A percentile compares a stretch with the other conserved stretches of the same genome.
phyloP scores from a whole-genome alignment of 192 early-diverging fungal genomes.

The Coemansia sp. region DNA sequence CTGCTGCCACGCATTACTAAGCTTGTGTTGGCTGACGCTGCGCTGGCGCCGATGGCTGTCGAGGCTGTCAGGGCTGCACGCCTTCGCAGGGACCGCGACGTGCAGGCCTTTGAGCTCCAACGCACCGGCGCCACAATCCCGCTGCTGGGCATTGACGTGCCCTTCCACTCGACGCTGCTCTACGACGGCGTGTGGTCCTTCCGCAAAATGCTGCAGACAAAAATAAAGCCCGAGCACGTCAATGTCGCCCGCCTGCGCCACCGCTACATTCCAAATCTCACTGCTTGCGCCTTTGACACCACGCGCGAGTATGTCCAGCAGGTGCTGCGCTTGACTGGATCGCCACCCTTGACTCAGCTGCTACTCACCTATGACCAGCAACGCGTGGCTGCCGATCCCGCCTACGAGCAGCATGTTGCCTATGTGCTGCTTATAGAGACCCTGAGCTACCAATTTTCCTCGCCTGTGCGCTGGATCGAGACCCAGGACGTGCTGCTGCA shows the following conservation, averaged over 20 bases:
- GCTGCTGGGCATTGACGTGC: slow-evolving; percentile 88
- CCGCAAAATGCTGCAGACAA: slow-evolving; percentile 82
- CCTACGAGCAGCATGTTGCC: slow-evolving; percentile 80
- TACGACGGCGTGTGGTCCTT: slow-evolving; percentile 89
- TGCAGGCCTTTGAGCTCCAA: slow-evolving; percentile 66
- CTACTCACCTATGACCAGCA: slow-evolving; percentile 80
- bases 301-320: slow-evolving; percentile 71
- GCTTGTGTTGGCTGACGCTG: slow-evolving; percentile 64
- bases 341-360: slow-evolving; percentile 69
- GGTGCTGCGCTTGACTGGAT: slow-evolving; percentile 78
- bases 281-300: slow-evolving; percentile 82
- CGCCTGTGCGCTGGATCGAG: slow-evolving; percentile 95
- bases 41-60: slow-evolving; percentile 77
- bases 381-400: slow-evolving; percentile 59
- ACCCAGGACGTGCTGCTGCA: slow-evolving; percentile 92
- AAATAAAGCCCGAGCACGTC: slow-evolving; percentile 78
- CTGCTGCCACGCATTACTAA: slow-evolving; percentile 76
- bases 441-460: slow-evolving; percentile 92
- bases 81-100: slow-evolving; percentile 60
- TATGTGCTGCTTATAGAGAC: slow-evolving; percentile 86
- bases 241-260: slow-evolving; percentile 76
- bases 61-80: slow-evolving; percentile 19
- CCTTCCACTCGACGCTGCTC: slow-evolving; percentile 95
- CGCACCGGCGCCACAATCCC: slow-evolving; percentile 92
- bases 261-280: slow-evolving; percentile 96